Percentiles rank a stretch among this genome's conserved stretches.
Evolutionary conservation across 768 basidiomycete genomes (phyloP).

Genomic region (Boletus rubroflammeus): DNA sequence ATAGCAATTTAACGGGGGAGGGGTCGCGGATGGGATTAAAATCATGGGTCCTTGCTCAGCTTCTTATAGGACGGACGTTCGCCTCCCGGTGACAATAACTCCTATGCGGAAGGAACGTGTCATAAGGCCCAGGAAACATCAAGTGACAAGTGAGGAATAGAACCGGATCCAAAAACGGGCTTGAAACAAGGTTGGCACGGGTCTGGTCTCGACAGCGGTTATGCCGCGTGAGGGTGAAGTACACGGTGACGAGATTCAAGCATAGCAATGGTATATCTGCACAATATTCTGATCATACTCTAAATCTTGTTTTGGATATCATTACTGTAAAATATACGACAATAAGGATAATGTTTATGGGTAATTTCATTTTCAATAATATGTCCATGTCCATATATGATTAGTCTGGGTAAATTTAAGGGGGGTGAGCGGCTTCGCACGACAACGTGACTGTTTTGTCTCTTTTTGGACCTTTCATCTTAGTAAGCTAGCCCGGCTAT

Average conservation of each 20-base stretch:
- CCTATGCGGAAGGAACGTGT: neutral
- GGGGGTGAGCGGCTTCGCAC: too few species aligned
- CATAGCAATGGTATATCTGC: neutral
- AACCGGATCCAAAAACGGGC: neutral
- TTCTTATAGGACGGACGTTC: conserved; percentile 3
- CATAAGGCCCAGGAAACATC: neutral
- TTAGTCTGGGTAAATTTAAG: too few species aligned
- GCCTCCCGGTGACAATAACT: neutral
- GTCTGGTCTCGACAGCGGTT: neutral
- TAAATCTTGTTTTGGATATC: too few species aligned
- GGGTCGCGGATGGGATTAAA: neutral
- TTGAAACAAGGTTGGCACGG: neutral
- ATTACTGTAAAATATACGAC: neutral
- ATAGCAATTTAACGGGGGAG: neutral
- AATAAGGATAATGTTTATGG: neutral
- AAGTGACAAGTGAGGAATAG: neutral
- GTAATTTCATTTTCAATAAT: neutral
- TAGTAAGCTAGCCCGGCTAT: too few species aligned
- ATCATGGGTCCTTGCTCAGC: neutral
- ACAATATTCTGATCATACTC: too few species aligned
- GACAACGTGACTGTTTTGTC: too few species aligned
- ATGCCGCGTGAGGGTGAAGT: neutral
- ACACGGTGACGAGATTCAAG: neutral
- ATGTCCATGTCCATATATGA: too few species aligned
- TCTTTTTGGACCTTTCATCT: too few species aligned